A percentile compares a stretch with the other conserved stretches of the same genome.
Conservation (phyloP, 495 filamentous ascomycete genomes). For the Penicillium mononematosum region DNA sequence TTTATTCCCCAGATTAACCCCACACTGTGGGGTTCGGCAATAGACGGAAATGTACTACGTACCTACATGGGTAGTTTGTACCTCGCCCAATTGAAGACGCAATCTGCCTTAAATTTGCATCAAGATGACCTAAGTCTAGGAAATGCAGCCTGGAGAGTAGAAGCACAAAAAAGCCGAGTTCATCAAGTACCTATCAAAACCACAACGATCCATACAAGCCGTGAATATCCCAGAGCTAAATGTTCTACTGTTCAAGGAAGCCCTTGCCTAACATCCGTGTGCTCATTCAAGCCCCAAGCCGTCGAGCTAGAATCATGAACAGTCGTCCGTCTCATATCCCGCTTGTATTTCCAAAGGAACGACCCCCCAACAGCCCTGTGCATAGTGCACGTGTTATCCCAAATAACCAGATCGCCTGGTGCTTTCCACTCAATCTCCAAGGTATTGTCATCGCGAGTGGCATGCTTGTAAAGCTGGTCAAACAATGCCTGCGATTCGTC, state of each 20-base stretch:
- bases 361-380: constrained; percentile 50
- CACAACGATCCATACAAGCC: not conserved
- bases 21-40: not conserved
- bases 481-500: constrained; percentile 39
- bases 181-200: not conserved
- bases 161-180: too few relatives aligned
- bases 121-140: too few relatives aligned
- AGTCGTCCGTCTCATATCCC: constrained; percentile 56
- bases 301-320: constrained; percentile 44
- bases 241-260: constrained; percentile 4
- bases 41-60: not conserved
- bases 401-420: constrained; percentile 52
- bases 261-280: constrained; percentile 8
- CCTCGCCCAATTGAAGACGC: too few relatives aligned
- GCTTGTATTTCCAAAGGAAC: constrained; percentile 46
- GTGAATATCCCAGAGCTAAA: not conserved
- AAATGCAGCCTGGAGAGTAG: too few relatives aligned
- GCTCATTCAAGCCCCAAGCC: constrained; percentile 39
- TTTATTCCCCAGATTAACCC: too few relatives aligned
- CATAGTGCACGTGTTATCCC: constrained; percentile 57
- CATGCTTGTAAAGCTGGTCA: constrained; percentile 43
- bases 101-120: too few relatives aligned
- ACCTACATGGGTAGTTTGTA: too few relatives aligned
- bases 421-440: constrained; percentile 49
- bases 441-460: constrained; percentile 49